A percentile compares a stretch with the other conserved stretches of the same genome.
Evolutionary conservation across 1,284 basidiomycete species (phyloP).

Genomic region (Schizopora paradoxa): DNA sequence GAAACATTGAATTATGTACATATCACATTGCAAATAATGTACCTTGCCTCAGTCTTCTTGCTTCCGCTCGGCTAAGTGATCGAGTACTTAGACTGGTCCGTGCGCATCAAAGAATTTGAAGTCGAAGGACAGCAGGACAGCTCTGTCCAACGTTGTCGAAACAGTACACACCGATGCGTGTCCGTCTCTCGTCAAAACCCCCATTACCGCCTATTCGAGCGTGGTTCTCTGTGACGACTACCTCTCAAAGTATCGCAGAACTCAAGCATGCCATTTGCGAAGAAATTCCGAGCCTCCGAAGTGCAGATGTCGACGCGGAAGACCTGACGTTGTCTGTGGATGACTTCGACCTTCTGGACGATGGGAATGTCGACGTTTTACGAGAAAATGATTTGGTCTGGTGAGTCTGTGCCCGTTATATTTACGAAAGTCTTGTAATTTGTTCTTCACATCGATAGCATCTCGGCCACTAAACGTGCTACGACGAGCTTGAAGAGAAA

Average conservation of each 20-base stretch:
- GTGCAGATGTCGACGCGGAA: background rate
- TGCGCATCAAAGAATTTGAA: slow-evolving; percentile 1
- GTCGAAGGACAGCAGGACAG: too few relatives aligned
- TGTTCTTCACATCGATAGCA: background rate
- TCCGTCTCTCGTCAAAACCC: slow-evolving; percentile 15
- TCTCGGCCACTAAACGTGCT: too few relatives aligned
- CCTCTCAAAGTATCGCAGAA: background rate
- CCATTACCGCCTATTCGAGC: slow-evolving; percentile 12
- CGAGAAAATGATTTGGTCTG: slow-evolving; percentile 17
- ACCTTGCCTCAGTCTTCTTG: too few relatives aligned
- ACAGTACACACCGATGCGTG: slow-evolving; percentile 13
- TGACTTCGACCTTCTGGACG: slow-evolving; percentile 16
- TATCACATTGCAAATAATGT: too few relatives aligned
- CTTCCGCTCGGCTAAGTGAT: too few relatives aligned
- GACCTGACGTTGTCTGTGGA: slow-evolving; percentile 13
- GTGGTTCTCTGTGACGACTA: slow-evolving; percentile 12
- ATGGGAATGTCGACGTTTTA: slow-evolving; percentile 9
- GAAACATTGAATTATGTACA: too few relatives aligned
- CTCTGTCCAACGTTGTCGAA: too few relatives aligned
- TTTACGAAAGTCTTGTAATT: too few relatives aligned
- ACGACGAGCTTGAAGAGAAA: too few relatives aligned
- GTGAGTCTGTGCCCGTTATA: slow-evolving; percentile 4
- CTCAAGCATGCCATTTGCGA: slow-evolving; percentile 14
- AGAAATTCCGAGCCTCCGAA: background rate
- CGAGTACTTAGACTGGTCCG: too few relatives aligned